Percentiles rank a stretch among this genome's conserved stretches.
Conservation (phyloP, 805 yeast genomes). For the Suhomyces faveliae region DNA sequence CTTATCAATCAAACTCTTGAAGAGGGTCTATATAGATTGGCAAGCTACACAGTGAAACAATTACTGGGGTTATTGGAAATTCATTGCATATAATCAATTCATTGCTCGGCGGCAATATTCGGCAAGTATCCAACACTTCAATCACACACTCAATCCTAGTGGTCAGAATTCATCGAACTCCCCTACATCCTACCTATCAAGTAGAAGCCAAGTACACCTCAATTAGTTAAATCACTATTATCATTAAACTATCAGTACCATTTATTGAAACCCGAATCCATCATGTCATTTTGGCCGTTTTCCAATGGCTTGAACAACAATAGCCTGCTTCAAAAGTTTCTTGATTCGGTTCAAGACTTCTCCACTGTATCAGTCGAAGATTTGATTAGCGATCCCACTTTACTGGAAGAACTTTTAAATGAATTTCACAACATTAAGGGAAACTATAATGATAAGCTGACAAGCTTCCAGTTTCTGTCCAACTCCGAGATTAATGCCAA, state of each 20-base stretch:
- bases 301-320: conserved; percentile 36
- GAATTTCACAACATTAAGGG: conserved; percentile 39
- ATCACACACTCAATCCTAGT: background rate
- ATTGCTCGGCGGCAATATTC: background rate
- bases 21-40: background rate
- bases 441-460: conserved; percentile 28
- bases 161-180: background rate
- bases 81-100: background rate
- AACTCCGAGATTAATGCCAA: conserved; percentile 7
- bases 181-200: background rate
- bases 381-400: conserved; percentile 29
- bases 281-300: conserved; percentile 48
- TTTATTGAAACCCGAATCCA: too few species aligned
- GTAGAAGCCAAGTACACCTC: background rate
- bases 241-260: too few species aligned
- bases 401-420: conserved; percentile 38
- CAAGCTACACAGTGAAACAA: background rate
- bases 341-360: conserved; percentile 37
- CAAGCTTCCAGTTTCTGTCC: conserved; percentile 28
- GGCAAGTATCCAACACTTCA: background rate
- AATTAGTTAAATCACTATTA: background rate
- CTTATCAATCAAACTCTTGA: conserved; percentile 1
- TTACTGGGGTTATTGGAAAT: background rate
- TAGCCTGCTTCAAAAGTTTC: conserved; percentile 39
- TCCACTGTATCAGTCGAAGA: conserved; percentile 31